Evolutionary conservation across 805 yeast species (phyloP).

Genomic region (Clavispora fructus): DNA sequence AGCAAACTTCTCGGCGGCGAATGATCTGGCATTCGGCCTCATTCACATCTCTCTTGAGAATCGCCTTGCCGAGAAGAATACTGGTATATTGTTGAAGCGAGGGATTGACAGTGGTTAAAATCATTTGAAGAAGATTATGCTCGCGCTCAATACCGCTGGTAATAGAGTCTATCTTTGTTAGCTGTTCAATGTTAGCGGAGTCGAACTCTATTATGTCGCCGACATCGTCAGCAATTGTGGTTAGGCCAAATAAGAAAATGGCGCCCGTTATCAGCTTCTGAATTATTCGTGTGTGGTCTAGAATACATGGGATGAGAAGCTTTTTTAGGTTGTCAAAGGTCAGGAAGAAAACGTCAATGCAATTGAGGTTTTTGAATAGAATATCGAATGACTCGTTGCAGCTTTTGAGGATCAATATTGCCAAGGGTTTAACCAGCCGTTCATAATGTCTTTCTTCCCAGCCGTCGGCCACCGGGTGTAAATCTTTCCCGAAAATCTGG

Average conservation of each 20-base stretch:
- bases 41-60: slow-evolving; percentile 29
- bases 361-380: slow-evolving; percentile 23
- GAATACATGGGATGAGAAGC: slow-evolving; percentile 30
- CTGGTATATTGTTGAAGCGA: slow-evolving; percentile 33
- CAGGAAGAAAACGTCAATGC: slow-evolving; percentile 35
- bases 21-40: slow-evolving; percentile 28
- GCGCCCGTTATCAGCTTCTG: slow-evolving; percentile 22
- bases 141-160: slow-evolving; percentile 35
- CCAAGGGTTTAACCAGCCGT: slow-evolving; percentile 15
- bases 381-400: slow-evolving; percentile 10
- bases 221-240: slow-evolving; percentile 28
- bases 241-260: slow-evolving; percentile 21
- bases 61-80: slow-evolving; percentile 36
- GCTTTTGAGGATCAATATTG: slow-evolving; percentile 11
- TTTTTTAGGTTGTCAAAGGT: slow-evolving; percentile 34
- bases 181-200: slow-evolving; percentile 22
- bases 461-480: slow-evolving; percentile 4
- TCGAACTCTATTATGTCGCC: slow-evolving; percentile 15
- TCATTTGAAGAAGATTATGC: slow-evolving; percentile 22
- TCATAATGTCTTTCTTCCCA: slow-evolving; percentile 29
- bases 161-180: slow-evolving; percentile 33
- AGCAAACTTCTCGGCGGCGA: slow-evolving; percentile 33
- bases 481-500: slow-evolving; percentile 19
- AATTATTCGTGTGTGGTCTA: slow-evolving; percentile 27
- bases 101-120: slow-evolving; percentile 29